Evolutionary conservation across 2,329 filamentous ascomycete species (phyloP).

Genomic region (Stagonosporopsis tanaceti): DNA sequence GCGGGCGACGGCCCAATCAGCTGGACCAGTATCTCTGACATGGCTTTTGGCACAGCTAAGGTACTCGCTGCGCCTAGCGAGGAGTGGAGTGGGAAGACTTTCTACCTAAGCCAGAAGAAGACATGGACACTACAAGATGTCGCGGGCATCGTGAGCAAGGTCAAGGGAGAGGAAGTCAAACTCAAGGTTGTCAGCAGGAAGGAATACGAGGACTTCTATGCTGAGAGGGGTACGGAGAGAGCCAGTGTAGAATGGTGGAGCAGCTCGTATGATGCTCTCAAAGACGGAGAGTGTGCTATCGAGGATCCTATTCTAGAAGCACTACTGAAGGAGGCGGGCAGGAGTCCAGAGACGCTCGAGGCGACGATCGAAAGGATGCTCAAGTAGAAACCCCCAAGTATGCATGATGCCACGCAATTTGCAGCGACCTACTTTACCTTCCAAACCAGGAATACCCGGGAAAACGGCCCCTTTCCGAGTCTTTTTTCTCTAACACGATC

Average conservation of each 20-base stretch:
- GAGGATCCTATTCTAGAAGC: constrained; percentile 52
- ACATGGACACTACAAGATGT: constrained; percentile 40
- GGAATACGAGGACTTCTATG: constrained; percentile 54
- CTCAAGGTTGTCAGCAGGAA: constrained; percentile 49
- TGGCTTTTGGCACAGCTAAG: constrained; percentile 54
- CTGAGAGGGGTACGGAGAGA: constrained; percentile 47
- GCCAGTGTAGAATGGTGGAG: constrained; percentile 57
- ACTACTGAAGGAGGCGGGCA: constrained; percentile 47
- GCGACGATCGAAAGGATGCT: constrained; percentile 55
- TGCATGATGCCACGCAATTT: too few relatives aligned
- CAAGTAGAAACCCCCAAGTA: constrained; percentile 1
- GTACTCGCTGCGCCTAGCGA: constrained; percentile 46
- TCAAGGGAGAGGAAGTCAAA: constrained; percentile 39
- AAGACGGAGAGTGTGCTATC: constrained; percentile 54
- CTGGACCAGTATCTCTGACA: constrained; percentile 56
- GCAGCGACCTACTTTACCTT: too few relatives aligned
- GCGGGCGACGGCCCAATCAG: constrained; percentile 54
- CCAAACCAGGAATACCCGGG: too few relatives aligned
- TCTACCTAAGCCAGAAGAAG: constrained; percentile 49
- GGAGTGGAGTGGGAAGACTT: constrained; percentile 47
- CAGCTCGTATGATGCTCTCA: constrained; percentile 55
- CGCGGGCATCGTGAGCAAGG: constrained; percentile 39
- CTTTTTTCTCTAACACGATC: not conserved
- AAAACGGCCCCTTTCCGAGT: too few relatives aligned
- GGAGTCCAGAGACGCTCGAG: constrained; percentile 49